phyloP scores from a whole-genome alignment of 148 eudicot species.

The Agrostemma githago region DNA sequence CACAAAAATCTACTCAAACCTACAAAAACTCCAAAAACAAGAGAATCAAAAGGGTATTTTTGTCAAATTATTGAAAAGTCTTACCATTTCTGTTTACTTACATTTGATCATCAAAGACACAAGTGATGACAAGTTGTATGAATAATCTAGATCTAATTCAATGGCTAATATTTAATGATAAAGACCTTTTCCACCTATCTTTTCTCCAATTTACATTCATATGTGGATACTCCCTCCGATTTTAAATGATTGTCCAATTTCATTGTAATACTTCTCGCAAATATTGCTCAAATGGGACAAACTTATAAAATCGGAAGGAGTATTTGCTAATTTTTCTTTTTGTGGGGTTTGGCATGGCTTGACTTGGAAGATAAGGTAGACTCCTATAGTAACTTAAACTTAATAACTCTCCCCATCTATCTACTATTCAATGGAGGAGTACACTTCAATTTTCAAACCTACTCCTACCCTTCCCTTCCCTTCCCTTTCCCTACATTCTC shows the following conservation, averaged over 20 bases:
- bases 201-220: conserved; percentile 18
- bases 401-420: conserved; percentile 28
- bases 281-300: too few relatives aligned
- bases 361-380: conserved; percentile 68
- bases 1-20: neutral
- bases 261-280: too few relatives aligned
- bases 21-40: neutral
- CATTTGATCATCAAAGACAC: neutral
- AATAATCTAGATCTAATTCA: conserved; percentile 30
- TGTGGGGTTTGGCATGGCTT: conserved; percentile 38
- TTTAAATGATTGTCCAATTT: too few relatives aligned
- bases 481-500: too few relatives aligned
- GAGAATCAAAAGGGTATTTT: conserved; percentile 13
- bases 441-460: conserved; percentile 39
- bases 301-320: too few relatives aligned
- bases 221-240: too few relatives aligned
- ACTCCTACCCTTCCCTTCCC: conserved; percentile 10
- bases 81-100: conserved; percentile 12
- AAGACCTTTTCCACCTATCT: conserved; percentile 22
- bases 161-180: conserved; percentile 25
- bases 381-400: conserved; percentile 2
- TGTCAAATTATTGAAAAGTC: conserved; percentile 7
- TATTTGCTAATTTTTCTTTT: conserved; percentile 19
- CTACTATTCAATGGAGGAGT: conserved; percentile 26
- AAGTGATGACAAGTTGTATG: conserved; percentile 15